Evolutionary conservation across 169 alveolate genomes (phyloP), one percentile per base, ranked within the genome.

Genomic region (Eimeria maxima): DNA sequence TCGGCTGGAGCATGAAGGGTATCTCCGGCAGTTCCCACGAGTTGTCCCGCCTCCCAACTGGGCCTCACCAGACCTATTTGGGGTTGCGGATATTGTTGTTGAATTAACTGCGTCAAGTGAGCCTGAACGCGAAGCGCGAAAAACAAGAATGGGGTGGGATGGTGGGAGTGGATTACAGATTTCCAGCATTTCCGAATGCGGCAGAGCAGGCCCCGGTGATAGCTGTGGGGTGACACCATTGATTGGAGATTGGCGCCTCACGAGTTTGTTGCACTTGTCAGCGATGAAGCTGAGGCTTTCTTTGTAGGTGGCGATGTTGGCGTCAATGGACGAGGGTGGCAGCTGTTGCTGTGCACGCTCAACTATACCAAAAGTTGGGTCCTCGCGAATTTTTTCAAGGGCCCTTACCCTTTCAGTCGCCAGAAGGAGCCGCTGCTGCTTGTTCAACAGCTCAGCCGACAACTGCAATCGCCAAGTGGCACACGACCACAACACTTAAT

Each of bases 271-370:
- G 81, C 93, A 86, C 57, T 86, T 86, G 27, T 86, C 81, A 10
- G 76, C 81, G 47, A 86, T 86, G 60, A 86, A 86, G 57, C 80
- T 60, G 38, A 86, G 78, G 63, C 74, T 33, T 63, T 86, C 93
- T 38, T 86, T 86, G 63, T 60, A 33, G 18, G 33, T 33, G 80
- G 93, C n/a, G 4, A 60, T 22, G 13, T 57, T 22, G 44, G 80
- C 22, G 57, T 86, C 81, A 60, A 81, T 13, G 22, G 74, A 38
- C 24, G 93, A 80, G 27, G 80, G 71, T 33, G 81, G 55, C 24
- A 29, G 78, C 93, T 42, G 93, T 50, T 60, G 93, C 65, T 86
- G 93, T 38, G 93, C 93, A 45, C 81, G 76, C 57, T 86, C 60
- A 47, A 42, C 71, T 50, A 86, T 57, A 6, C 81, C 42, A 27